These are phyloP conservation scores for Ophiostoma pallidulum DNA, from an alignment of 2,329 filamentous ascomycete genomes.

Conservation along the genomic window DNA sequence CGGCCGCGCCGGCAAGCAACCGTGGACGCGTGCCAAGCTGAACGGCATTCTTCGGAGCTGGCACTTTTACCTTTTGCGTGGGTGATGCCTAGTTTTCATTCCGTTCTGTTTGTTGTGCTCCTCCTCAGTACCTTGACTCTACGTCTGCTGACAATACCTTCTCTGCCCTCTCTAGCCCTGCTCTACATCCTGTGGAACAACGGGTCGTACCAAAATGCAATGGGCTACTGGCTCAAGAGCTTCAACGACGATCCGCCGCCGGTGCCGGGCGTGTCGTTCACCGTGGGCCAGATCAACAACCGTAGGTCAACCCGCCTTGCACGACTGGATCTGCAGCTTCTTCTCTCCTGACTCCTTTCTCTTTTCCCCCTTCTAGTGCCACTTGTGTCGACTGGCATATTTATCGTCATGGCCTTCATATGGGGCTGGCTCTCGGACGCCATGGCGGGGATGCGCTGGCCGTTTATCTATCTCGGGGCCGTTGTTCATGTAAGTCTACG, in stretches of 20 bases:
- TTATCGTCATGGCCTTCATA: constrained; percentile 26
- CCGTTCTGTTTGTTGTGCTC: not conserved
- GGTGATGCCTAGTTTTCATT: no score
- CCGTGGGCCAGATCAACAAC: constrained; percentile 27
- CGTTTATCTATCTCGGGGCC: constrained; percentile 30
- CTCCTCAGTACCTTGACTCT: no score
- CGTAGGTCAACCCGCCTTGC: constrained; percentile 22
- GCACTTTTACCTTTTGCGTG: constrained; percentile 26
- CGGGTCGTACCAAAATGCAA: constrained; percentile 24
- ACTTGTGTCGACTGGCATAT: constrained; percentile 25
- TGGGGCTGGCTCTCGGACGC: constrained; percentile 31
- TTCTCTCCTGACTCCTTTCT: no score
- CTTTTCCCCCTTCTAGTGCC: constrained; percentile 21
- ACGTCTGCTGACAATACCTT: no score
- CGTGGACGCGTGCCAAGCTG: constrained; percentile 27
- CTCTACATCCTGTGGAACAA: constrained; percentile 32
- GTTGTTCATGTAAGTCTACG: constrained; percentile 15
- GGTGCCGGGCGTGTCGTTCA: constrained; percentile 26
- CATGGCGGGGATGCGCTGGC: constrained; percentile 25
- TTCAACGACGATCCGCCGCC: constrained; percentile 27
- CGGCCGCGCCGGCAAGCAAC: constrained; percentile 28
- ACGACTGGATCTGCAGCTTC: not conserved
- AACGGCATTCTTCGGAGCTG: constrained; percentile 28
- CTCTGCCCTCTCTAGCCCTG: no score
- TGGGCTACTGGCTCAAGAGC: constrained; percentile 34